phyloP scores from a whole-genome alignment of 768 basidiomycete species.

The Tulasnella sp. region DNA sequence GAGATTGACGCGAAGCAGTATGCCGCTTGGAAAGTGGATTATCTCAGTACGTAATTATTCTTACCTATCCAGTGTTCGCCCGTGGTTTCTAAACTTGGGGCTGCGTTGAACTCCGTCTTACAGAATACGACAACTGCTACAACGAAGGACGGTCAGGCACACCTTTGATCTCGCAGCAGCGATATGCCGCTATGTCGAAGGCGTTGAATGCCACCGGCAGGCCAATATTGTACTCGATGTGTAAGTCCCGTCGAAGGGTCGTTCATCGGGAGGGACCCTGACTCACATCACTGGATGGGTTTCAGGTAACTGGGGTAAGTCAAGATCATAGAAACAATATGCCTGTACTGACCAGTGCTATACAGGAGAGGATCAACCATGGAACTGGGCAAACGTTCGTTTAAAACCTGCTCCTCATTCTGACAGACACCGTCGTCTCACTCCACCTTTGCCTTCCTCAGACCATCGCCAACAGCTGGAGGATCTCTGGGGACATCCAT shows the following conservation, averaged over 20 bases:
- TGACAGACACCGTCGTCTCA: not conserved
- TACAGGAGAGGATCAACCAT: conserved; percentile 35
- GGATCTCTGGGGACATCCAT: conserved; percentile 48
- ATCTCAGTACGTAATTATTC: conserved; percentile 29
- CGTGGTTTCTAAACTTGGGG: not conserved
- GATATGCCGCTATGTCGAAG: conserved; percentile 37
- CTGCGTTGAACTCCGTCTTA: not conserved
- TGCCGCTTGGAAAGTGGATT: conserved; percentile 45
- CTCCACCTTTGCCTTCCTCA: not conserved
- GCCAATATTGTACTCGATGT: conserved; percentile 46
- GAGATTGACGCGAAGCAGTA: conserved; percentile 42
- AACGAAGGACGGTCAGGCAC: conserved; percentile 32
- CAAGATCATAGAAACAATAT: not conserved
- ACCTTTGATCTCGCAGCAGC: not conserved
- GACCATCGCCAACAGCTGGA: conserved; percentile 37
- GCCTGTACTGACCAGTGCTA: not conserved
- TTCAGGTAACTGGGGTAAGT: conserved; percentile 16
- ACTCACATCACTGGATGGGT: not conserved
- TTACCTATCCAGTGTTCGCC: not conserved
- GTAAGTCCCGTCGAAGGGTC: conserved; percentile 37
- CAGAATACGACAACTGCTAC: conserved; percentile 46
- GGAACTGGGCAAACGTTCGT: conserved; percentile 35
- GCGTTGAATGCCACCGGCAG: conserved; percentile 40
- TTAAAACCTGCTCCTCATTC: not conserved
- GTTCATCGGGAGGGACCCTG: not conserved